phyloP scores from a whole-genome alignment of 768 basidiomycete species.

The Russula virescens region DNA sequence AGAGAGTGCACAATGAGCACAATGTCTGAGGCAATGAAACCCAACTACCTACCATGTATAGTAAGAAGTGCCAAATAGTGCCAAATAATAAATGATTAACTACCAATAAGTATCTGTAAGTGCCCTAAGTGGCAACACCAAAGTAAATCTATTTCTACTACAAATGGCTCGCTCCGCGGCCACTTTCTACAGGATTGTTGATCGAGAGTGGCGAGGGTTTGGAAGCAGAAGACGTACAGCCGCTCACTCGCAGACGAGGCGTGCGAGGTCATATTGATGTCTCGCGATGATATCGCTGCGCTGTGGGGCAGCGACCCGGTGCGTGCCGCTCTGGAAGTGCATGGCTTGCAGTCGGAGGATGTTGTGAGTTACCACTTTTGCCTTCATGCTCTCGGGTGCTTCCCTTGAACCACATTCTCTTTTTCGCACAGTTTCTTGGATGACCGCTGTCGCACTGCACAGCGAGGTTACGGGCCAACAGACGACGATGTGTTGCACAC shows the following conservation, averaged over 20 bases:
- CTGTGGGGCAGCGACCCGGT: conserved; percentile 65
- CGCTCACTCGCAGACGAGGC: conserved; percentile 44
- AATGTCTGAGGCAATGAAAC: no score
- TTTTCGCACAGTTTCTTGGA: conserved; percentile 10
- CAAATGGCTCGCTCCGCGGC: no score
- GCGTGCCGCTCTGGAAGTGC: conserved; percentile 50
- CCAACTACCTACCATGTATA: no score
- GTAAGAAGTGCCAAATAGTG: no score
- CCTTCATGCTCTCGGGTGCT: not conserved
- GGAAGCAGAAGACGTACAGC: conserved; percentile 10
- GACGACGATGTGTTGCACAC: conserved; percentile 78
- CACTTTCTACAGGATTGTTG: no score
- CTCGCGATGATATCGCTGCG: conserved; percentile 58
- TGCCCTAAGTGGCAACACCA: no score
- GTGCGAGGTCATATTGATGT: conserved; percentile 52
- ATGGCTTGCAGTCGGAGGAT: conserved; percentile 53
- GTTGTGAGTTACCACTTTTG: conserved; percentile 48
- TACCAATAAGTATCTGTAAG: no score
- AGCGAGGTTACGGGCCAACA: conserved; percentile 40
- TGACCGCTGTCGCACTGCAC: conserved; percentile 10
- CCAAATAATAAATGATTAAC: no score
- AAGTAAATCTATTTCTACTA: no score
- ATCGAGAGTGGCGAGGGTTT: no score
- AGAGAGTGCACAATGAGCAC: no score
- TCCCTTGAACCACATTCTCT: not conserved